Evolutionary conservation across 768 basidiomycete genomes (phyloP), one percentile per base, ranked within the genome.

Genomic region (Tephrocybe sp.): DNA sequence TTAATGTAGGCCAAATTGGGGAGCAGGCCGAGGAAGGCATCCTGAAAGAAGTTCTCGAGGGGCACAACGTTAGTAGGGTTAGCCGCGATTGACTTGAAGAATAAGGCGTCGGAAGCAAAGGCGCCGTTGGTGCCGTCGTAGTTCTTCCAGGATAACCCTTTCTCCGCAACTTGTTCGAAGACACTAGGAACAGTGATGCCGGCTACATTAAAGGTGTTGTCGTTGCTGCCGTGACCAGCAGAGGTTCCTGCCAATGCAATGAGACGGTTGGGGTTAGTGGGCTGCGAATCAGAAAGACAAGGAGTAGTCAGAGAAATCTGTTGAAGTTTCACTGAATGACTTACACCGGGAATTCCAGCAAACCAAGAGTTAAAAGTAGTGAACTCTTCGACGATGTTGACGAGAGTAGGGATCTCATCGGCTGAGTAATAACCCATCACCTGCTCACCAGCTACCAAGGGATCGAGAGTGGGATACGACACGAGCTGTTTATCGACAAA

Each of bases 201-300:
- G 31, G 59, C 49, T 45, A 40, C 53, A 9, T 39, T 52, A 42
- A 65, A 65, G 34, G 12, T 19, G 20, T 40, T 44, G 53, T 68
- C 66, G 57, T 68, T 66, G 20, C 40, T 19, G 30, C 65, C 65
- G n/a, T n/a, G n/a, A n/a, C n/a, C n/a, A n/a, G n/a, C n/a, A n/a
- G n/a, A n/a, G n/a, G n/a, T n/a, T n/a, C n/a, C n/a, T n/a, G n/a
- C n/a, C n/a, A n/a, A n/a, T n/a, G n/a, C n/a, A n/a, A n/a, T n/a
- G n/a, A n/a, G n/a, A n/a, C n/a, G n/a, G n/a, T n/a, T n/a, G n/a
- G n/a, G n/a, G n/a, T n/a, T n/a, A n/a, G n/a, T n/a, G 22, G 65
- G 65, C 35, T 36, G 32, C 31, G 34, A 46, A n/a, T 7, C 19
- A 36, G 32, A 34, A n/a, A n/a, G n/a, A n/a, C n/a, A n/a, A n/a